Evolutionary conservation across 2,329 filamentous ascomycete species (phyloP).

Genomic region (Sphaceloma murrayae): DNA sequence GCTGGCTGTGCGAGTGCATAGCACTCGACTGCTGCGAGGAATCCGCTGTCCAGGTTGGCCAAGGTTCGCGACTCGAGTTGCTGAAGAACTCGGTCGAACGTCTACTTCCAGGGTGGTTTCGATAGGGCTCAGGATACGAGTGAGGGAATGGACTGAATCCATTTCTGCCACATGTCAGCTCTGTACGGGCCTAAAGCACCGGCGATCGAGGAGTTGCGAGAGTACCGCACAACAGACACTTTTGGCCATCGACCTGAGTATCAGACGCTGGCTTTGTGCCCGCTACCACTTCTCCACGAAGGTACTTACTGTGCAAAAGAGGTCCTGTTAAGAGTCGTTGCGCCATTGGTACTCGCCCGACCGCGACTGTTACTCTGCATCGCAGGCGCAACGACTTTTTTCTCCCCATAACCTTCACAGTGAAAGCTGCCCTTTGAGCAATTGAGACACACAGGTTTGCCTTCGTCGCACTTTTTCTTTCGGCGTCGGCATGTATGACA

Average conservation of each 20-base stretch:
- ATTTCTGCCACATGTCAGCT: no score
- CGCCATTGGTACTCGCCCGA: background rate
- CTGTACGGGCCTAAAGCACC: no score
- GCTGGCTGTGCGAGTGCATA: background rate
- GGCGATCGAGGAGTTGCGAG: no score
- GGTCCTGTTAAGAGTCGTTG: background rate
- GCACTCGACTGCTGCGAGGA: background rate
- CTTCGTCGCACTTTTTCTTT: constrained; percentile 98
- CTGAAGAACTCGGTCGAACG: constrained; percentile 5
- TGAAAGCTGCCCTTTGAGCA: constrained; percentile 83
- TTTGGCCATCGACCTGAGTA: no score
- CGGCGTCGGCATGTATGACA: constrained; percentile 40
- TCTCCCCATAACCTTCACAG: constrained; percentile 81
- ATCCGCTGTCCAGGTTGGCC: background rate
- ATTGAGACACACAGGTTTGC: constrained; percentile 85
- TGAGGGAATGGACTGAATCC: no score
- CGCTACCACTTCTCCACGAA: background rate
- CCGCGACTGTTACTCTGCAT: constrained; percentile 59
- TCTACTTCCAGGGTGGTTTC: no score
- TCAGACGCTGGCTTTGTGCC: background rate
- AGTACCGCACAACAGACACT: no score
- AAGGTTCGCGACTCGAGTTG: background rate
- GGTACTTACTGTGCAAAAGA: constrained; percentile 6
- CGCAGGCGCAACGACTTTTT: constrained; percentile 46
- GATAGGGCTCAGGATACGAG: no score